These are phyloP conservation scores for Berkeleyomyces basicola DNA, from an alignment of 2,329 filamentous ascomycete species.

Conservation along the genomic window DNA sequence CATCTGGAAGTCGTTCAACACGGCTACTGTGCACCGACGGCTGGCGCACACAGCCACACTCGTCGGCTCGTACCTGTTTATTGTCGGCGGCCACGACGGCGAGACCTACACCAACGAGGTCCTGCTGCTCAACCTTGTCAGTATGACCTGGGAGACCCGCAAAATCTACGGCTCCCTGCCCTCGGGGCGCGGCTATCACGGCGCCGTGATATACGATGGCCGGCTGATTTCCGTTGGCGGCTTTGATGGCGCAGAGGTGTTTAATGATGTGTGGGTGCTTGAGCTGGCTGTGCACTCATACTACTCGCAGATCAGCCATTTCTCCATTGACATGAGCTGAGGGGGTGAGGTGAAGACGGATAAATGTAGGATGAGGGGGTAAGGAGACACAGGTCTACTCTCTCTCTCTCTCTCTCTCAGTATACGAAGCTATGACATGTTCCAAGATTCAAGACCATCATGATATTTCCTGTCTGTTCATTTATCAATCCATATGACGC, in stretches of 20 bases:
- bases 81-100: slow-evolving; percentile 54
- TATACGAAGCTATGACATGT: not conserved
- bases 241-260: slow-evolving; percentile 51
- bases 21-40: slow-evolving; percentile 44
- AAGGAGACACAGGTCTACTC: not conserved
- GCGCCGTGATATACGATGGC: slow-evolving; percentile 48
- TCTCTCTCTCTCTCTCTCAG: not conserved
- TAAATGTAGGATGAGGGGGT: not conserved
- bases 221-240: slow-evolving; percentile 48
- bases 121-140: slow-evolving; percentile 51
- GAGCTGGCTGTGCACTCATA: slow-evolving; percentile 55
- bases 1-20: slow-evolving; percentile 41
- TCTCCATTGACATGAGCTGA: slow-evolving; percentile 43
- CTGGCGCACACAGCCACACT: slow-evolving; percentile 53
- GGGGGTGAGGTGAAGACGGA: slow-evolving; percentile 6
- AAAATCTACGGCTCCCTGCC: slow-evolving; percentile 47
- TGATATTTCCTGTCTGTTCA: not conserved
- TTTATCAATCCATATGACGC: not conserved
- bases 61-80: slow-evolving; percentile 53
- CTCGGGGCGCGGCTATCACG: slow-evolving; percentile 49
- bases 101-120: slow-evolving; percentile 54
- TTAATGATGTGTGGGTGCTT: slow-evolving; percentile 49
- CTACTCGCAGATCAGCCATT: slow-evolving; percentile 58
- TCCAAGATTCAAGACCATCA: not conserved
- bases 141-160: slow-evolving; percentile 56